Evolutionary conservation across 257 asterid species (phyloP).

Genomic region (Jaltomata sinuosa): DNA sequence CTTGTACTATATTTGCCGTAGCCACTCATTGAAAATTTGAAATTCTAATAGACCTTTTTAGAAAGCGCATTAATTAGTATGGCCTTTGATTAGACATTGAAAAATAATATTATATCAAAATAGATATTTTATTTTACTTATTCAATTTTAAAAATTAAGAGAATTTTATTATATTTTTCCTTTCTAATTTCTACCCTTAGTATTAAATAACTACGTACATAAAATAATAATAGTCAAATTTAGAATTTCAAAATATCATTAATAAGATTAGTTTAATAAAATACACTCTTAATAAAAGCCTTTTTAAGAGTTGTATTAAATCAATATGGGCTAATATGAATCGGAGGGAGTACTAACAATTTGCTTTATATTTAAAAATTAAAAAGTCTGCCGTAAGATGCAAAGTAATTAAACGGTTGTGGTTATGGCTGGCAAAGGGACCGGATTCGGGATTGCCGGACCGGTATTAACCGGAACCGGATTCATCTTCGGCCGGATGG

Average conservation of each 20-base stretch:
- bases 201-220: neutral
- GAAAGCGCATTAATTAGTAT: neutral
- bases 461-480: too few relatives aligned
- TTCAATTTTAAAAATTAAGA: neutral
- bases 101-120: neutral
- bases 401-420: neutral
- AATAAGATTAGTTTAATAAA: neutral
- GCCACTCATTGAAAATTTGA: neutral
- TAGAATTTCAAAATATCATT: neutral
- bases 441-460: too few relatives aligned
- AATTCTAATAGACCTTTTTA: neutral
- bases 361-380: neutral
- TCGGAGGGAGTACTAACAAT: neutral
- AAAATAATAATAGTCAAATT: neutral
- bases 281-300: too few relatives aligned
- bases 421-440: too few relatives aligned
- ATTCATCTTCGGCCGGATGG: too few relatives aligned
- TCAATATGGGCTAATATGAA: neutral
- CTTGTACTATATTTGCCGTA: neutral
- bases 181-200: neutral
- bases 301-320: neutral
- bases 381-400: neutral
- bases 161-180: neutral
- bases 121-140: neutral
- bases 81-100: neutral